Percentiles rank a stretch among this genome's conserved stretches.
phyloP scores from a whole-genome alignment of 352 stramenopile species.

The Phytophthora fragariaefolia region DNA sequence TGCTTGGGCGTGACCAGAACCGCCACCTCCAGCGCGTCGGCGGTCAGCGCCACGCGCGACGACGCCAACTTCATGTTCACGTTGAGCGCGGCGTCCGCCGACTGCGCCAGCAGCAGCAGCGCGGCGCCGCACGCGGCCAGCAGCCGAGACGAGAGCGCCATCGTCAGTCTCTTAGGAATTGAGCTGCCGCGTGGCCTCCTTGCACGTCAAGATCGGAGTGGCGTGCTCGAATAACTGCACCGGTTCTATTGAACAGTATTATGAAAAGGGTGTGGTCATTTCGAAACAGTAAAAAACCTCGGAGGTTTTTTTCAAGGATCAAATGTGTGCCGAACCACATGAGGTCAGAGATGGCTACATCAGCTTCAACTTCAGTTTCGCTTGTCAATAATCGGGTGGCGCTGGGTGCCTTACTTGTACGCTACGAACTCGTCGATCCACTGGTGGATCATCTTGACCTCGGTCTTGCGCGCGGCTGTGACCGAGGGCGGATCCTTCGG shows the following conservation, averaged over 20 bases:
- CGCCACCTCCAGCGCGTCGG: constrained; percentile 53
- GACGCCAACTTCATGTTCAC: constrained; percentile 54
- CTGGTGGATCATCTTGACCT: constrained; percentile 79
- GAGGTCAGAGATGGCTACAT: constrained; percentile 28
- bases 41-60: constrained; percentile 53
- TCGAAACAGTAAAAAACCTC: constrained; percentile 10
- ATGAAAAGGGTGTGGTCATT: not conserved
- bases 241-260: not conserved
- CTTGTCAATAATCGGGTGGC: too few relatives aligned
- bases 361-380: constrained; percentile 16
- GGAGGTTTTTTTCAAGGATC: constrained; percentile 2
- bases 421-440: constrained; percentile 86
- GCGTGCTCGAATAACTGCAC: constrained; percentile 12
- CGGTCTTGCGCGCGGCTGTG: constrained; percentile 64
- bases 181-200: constrained; percentile 36
- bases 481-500: constrained; percentile 86
- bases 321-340: not conserved
- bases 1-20: constrained; percentile 65
- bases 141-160: constrained; percentile 31
- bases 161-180: constrained; percentile 36
- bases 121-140: constrained; percentile 31
- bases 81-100: constrained; percentile 37
- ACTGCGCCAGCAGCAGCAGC: constrained; percentile 36
- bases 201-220: constrained; percentile 16
- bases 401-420: constrained; percentile 46